phyloP scores from a whole-genome alignment of 2,329 filamentous ascomycete genomes.

The Cladosporium oxysporum region DNA sequence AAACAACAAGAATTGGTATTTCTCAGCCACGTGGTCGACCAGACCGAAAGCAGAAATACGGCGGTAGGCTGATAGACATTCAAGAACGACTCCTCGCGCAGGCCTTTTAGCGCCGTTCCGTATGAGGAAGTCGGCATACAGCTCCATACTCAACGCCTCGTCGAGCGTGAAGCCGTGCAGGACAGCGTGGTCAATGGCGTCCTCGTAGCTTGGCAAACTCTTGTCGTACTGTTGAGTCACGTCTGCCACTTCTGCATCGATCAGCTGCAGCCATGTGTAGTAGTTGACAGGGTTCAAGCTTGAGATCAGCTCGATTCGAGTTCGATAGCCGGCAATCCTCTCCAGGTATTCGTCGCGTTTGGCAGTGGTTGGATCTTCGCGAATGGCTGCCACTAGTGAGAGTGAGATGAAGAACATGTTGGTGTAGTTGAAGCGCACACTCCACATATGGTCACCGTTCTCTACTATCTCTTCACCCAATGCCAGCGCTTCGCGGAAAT shows the following conservation, averaged over 20 bases:
- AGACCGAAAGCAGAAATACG: conserved; percentile 70
- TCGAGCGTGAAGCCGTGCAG: conserved; percentile 68
- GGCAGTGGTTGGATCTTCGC: conserved; percentile 39
- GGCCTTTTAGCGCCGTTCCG: conserved; percentile 65
- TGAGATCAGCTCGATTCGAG: conserved; percentile 65
- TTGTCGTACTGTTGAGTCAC: conserved; percentile 43
- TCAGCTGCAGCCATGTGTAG: conserved; percentile 65
- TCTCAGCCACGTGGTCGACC: conserved; percentile 65
- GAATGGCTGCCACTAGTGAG: conserved; percentile 42
- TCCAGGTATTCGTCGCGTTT: conserved; percentile 53
- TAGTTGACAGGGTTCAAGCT: conserved; percentile 70
- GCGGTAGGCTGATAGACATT: conserved; percentile 68
- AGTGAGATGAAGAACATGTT: conserved; percentile 47
- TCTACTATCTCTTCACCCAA: conserved; percentile 46
- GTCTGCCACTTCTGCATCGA: conserved; percentile 70
- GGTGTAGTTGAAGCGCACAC: conserved; percentile 45
- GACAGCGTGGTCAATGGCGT: conserved; percentile 70
- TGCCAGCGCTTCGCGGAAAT: conserved; percentile 43
- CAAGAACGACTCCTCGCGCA: conserved; percentile 67
- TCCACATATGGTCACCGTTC: conserved; percentile 46
- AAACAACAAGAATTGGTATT: conserved; percentile 67
- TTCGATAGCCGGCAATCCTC: conserved; percentile 57
- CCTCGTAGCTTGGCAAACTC: conserved; percentile 67
- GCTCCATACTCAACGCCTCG: conserved; percentile 71
- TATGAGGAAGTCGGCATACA: conserved; percentile 72